Percentiles rank a stretch among this genome's conserved stretches.
phyloP scores from a whole-genome alignment of 345 rosid species.

The Cardiospermum halicacabum region DNA sequence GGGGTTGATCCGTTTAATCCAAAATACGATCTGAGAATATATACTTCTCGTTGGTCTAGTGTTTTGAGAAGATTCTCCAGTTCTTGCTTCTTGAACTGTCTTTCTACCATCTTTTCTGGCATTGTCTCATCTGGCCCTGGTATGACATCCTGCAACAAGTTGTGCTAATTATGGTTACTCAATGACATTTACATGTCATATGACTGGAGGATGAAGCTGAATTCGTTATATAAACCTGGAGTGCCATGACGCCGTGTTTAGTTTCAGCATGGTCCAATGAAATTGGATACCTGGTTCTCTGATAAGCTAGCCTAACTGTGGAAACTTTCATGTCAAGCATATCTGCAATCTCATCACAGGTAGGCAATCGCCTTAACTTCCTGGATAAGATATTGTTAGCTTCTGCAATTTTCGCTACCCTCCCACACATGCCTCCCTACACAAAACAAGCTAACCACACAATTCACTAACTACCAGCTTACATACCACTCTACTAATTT shows the following conservation, averaged over 20 bases:
- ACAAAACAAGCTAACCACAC: constrained; percentile 45
- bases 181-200: neutral
- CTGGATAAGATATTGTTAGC: constrained; percentile 30
- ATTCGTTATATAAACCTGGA: constrained; percentile 29
- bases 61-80: constrained; percentile 28
- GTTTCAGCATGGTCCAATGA: constrained; percentile 35
- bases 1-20: constrained; percentile 48
- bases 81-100: constrained; percentile 31
- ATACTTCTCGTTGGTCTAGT: constrained; percentile 38
- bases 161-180: neutral
- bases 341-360: constrained; percentile 47
- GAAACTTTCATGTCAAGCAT: constrained; percentile 37
- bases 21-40: constrained; percentile 33
- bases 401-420: constrained; percentile 43
- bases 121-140: constrained; percentile 43
- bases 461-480: constrained; percentile 46
- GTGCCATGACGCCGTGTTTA: constrained; percentile 35
- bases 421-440: constrained; percentile 47
- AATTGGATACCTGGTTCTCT: constrained; percentile 36
- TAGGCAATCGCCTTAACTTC: constrained; percentile 32
- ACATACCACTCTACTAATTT: constrained; percentile 18
- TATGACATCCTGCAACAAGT: constrained; percentile 39
- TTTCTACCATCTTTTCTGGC: constrained; percentile 38
- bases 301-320: constrained; percentile 35
- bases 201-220: neutral